Conservation (phyloP, 163 green algal genomes). For the Volvox carteri region DNA sequence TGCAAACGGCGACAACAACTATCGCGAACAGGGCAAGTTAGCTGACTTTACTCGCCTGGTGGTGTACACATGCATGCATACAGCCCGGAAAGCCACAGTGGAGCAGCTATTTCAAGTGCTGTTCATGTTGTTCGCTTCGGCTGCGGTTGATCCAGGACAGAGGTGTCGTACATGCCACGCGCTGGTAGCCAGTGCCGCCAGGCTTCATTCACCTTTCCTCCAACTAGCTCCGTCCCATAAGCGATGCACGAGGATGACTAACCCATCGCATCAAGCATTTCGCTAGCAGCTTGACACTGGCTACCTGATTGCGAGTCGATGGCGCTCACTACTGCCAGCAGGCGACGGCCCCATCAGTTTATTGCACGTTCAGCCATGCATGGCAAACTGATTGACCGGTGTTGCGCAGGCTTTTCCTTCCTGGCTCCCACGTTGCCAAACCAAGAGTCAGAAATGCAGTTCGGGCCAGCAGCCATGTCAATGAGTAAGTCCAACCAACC, state of each 20-base stretch:
- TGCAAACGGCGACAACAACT: background rate
- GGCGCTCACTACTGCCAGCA: background rate
- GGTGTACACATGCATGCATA: no score
- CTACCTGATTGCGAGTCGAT: background rate
- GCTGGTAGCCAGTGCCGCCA: no score
- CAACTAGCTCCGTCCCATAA: background rate
- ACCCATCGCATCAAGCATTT: background rate
- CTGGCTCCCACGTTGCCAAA: background rate
- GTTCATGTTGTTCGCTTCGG: no score
- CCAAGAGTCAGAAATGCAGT: background rate
- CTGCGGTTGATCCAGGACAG: no score
- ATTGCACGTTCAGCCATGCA: background rate
- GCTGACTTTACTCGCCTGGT: no score
- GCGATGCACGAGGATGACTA: no score
- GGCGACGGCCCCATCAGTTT: background rate
- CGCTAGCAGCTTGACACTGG: background rate
- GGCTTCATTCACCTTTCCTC: no score
- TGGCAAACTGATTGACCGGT: no score
- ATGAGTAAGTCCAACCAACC: background rate
- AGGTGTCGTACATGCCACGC: no score
- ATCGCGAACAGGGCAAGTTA: background rate
- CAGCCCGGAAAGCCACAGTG: no score
- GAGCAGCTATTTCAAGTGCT: no score
- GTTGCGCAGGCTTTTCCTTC: background rate
- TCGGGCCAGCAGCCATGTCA: background rate